These are phyloP conservation scores for Hypoxylon cercidicola DNA, from an alignment of 495 filamentous ascomycete genomes.

Conservation along the genomic window DNA sequence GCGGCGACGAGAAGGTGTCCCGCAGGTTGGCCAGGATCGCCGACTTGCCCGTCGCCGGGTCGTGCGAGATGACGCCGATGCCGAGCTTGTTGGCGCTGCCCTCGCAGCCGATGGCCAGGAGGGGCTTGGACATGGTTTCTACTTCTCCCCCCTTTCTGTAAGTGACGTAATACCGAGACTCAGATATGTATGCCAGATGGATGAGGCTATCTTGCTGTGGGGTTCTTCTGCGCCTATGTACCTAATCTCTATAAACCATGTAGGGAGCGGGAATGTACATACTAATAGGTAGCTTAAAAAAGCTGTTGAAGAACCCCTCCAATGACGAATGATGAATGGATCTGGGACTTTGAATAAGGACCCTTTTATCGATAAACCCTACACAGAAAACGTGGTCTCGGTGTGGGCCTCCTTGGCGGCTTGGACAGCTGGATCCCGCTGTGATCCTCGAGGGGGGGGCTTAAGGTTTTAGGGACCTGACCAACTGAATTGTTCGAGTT, in stretches of 20 bases:
- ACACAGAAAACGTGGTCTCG: background rate
- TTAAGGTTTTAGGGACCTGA: slow-evolving; percentile 38
- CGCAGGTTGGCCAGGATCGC: slow-evolving; percentile 91
- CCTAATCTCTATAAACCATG: slow-evolving; percentile 16
- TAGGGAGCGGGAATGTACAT: slow-evolving; percentile 26
- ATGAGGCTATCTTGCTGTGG: slow-evolving; percentile 34
- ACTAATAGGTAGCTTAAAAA: slow-evolving; percentile 10
- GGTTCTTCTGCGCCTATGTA: slow-evolving; percentile 15
- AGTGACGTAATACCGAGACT: background rate
- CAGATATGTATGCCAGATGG: background rate
- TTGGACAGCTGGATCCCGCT: too few species aligned
- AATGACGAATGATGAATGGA: slow-evolving; percentile 29
- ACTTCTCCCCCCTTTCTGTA: background rate
- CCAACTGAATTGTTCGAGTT: slow-evolving; percentile 14
- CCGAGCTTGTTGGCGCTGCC: slow-evolving; percentile 98
- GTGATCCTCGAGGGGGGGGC: too few species aligned
- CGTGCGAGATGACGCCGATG: slow-evolving; percentile 90
- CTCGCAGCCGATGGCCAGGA: slow-evolving; percentile 90
- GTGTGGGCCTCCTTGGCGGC: slow-evolving; percentile 15
- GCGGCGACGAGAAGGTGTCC: slow-evolving; percentile 91
- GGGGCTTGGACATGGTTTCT: slow-evolving; percentile 36
- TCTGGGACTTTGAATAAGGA: slow-evolving; percentile 12
- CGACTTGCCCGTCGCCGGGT: slow-evolving; percentile 65
- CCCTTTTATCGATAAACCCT: slow-evolving; percentile 38
- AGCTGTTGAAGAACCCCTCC: slow-evolving; percentile 29